Conservation (phyloP, 805 yeast species). For the Ogataea degrootiae region DNA sequence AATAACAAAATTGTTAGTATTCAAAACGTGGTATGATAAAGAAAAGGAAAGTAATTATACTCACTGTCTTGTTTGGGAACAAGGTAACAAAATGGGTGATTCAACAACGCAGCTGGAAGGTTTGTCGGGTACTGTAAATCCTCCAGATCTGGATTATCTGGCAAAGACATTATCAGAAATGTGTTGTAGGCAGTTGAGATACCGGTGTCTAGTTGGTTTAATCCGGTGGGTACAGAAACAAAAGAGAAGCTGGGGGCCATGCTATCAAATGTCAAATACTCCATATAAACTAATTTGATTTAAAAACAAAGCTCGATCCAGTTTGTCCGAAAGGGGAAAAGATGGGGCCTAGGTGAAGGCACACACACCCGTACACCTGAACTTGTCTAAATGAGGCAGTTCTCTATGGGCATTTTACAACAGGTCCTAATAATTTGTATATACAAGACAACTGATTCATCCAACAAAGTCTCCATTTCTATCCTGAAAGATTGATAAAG, state of each 20-base stretch:
- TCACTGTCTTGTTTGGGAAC: conserved; percentile 37
- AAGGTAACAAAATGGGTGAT: conserved; percentile 32
- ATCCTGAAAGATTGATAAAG: too few species aligned
- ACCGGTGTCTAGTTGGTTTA: too few species aligned
- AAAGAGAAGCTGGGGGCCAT: neutral
- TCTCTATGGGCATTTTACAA: too few species aligned
- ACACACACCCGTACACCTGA: neutral
- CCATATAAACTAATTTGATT: neutral
- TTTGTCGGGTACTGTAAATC: conserved; percentile 5
- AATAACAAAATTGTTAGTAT: conserved; percentile 1
- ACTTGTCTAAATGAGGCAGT: too few species aligned
- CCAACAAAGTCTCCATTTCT: too few species aligned
- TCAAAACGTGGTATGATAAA: neutral
- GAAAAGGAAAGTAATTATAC: conserved; percentile 13
- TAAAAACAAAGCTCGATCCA: neutral
- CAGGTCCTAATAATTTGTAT: too few species aligned
- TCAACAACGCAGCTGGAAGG: conserved; percentile 20
- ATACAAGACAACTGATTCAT: too few species aligned
- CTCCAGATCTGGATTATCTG: neutral
- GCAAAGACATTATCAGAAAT: neutral
- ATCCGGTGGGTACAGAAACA: neutral
- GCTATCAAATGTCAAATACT: neutral
- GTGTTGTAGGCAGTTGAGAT: too few species aligned
- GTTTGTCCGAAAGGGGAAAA: neutral
- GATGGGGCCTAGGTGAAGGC: too few species aligned